Percentiles rank a stretch among this genome's conserved stretches.
Evolutionary conservation across 108 stramenopile species (phyloP).

Genomic region (Phaeodactylum tricornutum): DNA sequence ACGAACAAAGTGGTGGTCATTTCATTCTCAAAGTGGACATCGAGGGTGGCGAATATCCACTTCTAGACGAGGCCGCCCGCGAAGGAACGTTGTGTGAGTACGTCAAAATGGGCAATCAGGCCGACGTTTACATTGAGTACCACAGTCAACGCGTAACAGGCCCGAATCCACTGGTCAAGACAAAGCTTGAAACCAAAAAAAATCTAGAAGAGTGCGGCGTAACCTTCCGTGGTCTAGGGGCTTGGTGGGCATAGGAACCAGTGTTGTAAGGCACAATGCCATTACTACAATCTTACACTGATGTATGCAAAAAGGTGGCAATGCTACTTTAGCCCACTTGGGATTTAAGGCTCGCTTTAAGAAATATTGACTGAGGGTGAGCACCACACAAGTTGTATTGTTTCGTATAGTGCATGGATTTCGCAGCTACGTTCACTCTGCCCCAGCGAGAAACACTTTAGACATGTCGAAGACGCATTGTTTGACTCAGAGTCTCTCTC

Average conservation of each 20-base stretch:
- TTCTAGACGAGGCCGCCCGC: constrained; percentile 20
- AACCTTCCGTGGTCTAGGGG: not conserved
- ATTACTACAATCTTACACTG: not conserved
- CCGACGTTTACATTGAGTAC: not conserved
- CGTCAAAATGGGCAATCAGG: constrained; percentile 4
- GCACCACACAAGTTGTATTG: no score
- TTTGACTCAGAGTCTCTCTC: no score
- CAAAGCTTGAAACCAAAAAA: not conserved
- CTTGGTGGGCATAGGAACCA: constrained; percentile 3
- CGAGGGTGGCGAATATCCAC: constrained; percentile 38
- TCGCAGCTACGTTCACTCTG: no score
- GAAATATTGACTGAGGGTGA: no score
- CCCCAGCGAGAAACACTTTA: no score
- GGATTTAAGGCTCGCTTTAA: no score
- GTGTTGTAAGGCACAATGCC: not conserved
- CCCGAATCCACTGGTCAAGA: not conserved
- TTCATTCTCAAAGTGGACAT: constrained; percentile 43
- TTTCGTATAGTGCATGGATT: no score
- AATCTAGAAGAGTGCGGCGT: not conserved
- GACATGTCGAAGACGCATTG: no score
- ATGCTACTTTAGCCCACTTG: no score
- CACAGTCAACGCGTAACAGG: not conserved
- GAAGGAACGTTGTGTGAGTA: constrained; percentile 25
- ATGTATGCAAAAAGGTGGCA: no score
- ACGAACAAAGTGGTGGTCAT: constrained; percentile 17